A percentile compares a stretch with the other conserved stretches of the same genome.
Conservation (phyloP, 768 basidiomycete genomes). For the Antrodiella citrinella region DNA sequence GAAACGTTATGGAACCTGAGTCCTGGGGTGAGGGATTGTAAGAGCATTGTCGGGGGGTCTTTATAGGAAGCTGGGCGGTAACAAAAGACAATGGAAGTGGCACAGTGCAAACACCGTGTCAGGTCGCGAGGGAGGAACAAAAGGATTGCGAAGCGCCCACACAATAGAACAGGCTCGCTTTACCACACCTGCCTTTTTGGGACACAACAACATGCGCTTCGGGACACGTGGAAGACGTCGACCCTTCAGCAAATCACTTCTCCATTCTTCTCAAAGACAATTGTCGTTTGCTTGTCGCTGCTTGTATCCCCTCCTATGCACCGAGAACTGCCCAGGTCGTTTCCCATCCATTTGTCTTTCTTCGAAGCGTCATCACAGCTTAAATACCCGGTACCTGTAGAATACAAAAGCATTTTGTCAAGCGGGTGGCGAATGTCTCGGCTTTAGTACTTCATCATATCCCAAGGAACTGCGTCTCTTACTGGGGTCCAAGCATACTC, state of each 20-base stretch:
- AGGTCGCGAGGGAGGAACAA: conserved; percentile 24
- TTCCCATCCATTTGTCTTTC: neutral
- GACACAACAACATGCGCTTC: conserved; percentile 13
- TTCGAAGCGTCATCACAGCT: no score
- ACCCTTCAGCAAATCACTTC: conserved; percentile 8
- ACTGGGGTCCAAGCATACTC: no score
- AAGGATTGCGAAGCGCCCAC: conserved; percentile 12
- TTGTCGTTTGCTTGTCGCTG: conserved; percentile 2
- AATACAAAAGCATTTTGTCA: neutral
- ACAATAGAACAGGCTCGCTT: conserved; percentile 15
- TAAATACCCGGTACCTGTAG: neutral
- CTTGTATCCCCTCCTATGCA: neutral
- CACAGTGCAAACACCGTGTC: conserved; percentile 5
- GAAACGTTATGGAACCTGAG: conserved; percentile 19
- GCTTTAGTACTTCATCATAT: no score
- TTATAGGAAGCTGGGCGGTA: conserved; percentile 22
- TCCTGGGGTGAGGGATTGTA: conserved; percentile 19
- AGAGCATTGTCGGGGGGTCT: conserved; percentile 13
- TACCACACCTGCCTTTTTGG: conserved; percentile 17
- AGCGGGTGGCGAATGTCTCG: no score
- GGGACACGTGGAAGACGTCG: conserved; percentile 20
- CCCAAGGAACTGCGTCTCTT: no score
- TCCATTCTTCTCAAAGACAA: conserved; percentile 10
- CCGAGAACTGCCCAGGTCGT: neutral
- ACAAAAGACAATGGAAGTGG: conserved; percentile 20